Evolutionary conservation across 345 rosid genomes (phyloP).

Genomic region (Pistacia integerrima): DNA sequence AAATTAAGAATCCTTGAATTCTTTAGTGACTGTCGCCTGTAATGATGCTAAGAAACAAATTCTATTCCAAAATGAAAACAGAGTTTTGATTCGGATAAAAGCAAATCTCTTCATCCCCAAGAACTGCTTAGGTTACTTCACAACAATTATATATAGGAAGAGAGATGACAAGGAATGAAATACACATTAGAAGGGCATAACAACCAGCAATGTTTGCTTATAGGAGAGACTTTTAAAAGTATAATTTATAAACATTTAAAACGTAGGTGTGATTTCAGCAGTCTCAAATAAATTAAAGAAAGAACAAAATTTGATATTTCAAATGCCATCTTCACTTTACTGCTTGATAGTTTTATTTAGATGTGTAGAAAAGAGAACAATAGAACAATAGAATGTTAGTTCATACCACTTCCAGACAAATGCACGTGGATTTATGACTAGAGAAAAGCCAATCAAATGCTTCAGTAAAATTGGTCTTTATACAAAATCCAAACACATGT

Average conservation of each 20-base stretch:
- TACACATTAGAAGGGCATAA: not conserved
- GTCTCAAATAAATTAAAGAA: not conserved
- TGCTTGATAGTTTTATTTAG: not conserved
- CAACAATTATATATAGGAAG: not conserved
- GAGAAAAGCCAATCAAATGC: not conserved
- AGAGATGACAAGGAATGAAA: not conserved
- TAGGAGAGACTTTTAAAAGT: not conserved
- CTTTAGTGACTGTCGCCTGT: not conserved
- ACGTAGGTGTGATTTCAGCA: not conserved
- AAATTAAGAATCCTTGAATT: not conserved
- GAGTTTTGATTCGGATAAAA: not conserved
- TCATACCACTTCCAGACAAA: constrained; percentile 2
- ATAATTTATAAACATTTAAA: not conserved
- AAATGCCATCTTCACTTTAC: not conserved
- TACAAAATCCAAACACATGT: not conserved
- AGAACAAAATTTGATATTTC: not conserved
- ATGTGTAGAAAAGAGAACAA: not conserved
- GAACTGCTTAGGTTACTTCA: not conserved
- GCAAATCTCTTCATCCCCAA: not conserved
- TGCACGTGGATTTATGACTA: not conserved
- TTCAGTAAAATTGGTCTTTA: not conserved
- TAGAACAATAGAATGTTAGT: not conserved
- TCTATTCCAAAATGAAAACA: not conserved
- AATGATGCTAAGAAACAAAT: not conserved
- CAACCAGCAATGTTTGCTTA: not conserved